Evolutionary conservation across 129 eudicot species (phyloP).

Genomic region (Lactuca sativa): DNA sequence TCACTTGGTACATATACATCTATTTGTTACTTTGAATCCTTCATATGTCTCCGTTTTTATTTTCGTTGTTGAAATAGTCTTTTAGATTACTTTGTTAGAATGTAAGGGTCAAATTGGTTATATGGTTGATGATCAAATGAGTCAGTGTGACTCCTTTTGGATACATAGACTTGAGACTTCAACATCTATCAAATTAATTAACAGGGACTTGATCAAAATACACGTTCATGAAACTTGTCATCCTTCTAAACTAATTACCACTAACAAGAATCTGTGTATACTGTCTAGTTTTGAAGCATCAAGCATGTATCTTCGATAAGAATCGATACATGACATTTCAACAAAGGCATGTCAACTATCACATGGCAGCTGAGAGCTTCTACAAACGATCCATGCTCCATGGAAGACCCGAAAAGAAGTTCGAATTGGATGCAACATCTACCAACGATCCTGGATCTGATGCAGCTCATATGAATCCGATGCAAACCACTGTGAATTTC

Average conservation of each 20-base stretch:
- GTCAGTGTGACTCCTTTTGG: too few species aligned
- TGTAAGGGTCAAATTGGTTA: too few species aligned
- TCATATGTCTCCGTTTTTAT: neutral
- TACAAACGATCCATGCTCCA: neutral
- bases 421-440: conserved; percentile 19
- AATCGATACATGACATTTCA: conserved; percentile 6
- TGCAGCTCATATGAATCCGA: conserved; percentile 14
- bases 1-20: conserved; percentile 9
- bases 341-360: neutral
- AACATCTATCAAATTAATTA: too few species aligned
- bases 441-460: conserved; percentile 21
- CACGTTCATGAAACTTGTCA: too few species aligned
- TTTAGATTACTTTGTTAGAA: too few species aligned
- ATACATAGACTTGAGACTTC: too few species aligned
- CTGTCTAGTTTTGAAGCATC: neutral
- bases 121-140: too few species aligned
- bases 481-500: neutral
- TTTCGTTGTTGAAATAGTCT: too few species aligned
- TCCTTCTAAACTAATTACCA: too few species aligned
- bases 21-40: neutral
- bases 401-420: conserved; percentile 8
- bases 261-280: too few species aligned
- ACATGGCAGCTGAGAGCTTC: conserved; percentile 3
- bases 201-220: too few species aligned
- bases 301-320: neutral